Conservation (phyloP, 1,284 basidiomycete genomes). For the Rhodofomes roseus region DNA sequence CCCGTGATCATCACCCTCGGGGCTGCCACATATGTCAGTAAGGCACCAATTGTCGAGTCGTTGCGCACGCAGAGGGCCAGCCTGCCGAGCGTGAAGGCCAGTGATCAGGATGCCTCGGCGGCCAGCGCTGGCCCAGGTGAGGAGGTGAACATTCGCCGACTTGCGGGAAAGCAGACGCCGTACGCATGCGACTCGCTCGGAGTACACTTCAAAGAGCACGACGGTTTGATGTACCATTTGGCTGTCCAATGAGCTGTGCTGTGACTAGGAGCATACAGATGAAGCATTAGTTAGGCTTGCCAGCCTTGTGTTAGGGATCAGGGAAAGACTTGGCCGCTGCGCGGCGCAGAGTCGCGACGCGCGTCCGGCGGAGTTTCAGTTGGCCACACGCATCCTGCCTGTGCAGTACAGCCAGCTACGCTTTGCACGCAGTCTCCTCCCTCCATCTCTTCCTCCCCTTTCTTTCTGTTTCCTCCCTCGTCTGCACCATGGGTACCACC, state of each 20-base stretch:
- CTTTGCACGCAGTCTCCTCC: conserved; percentile 13
- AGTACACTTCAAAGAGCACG: not conserved
- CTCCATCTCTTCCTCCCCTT: conserved; percentile 11
- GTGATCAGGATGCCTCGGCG: too few species aligned
- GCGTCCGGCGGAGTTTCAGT: conserved; percentile 9
- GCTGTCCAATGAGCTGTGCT: too few species aligned
- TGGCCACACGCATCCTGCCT: conserved; percentile 3
- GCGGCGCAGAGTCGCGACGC: conserved; percentile 3
- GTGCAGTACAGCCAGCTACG: conserved; percentile 8
- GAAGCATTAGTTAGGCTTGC: too few species aligned
- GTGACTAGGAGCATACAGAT: too few species aligned
- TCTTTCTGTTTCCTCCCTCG: conserved; percentile 7
- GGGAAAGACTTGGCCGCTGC: not conserved
- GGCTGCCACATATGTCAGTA: not conserved
- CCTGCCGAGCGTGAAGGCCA: too few species aligned
- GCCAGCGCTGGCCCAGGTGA: not conserved
- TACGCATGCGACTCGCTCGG: not conserved
- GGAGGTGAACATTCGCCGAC: not conserved
- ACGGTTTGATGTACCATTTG: not conserved
- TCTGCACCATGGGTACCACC: conserved; percentile 46
- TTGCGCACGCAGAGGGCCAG: too few species aligned
- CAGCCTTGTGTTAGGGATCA: too few species aligned
- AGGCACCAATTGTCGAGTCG: too few species aligned
- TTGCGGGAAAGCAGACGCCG: not conserved
- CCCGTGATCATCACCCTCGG: not conserved